Evolutionary conservation across 1,139 yeast species (phyloP).

Genomic region (Magnusiomyces tetraspermus): DNA sequence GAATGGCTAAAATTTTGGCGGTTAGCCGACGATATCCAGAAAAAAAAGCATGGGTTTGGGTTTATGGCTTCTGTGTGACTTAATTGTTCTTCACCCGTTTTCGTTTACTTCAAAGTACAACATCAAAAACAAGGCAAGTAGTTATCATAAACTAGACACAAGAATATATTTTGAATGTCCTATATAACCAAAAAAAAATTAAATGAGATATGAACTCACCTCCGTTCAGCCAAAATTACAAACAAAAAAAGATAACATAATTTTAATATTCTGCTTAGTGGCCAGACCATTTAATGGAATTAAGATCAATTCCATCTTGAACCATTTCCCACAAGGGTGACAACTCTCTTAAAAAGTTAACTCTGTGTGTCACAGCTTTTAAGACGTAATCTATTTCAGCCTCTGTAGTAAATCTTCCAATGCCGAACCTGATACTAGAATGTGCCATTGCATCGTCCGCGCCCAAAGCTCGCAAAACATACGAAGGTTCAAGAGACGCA

Average conservation of each 20-base stretch:
- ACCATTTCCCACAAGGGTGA: constrained; percentile 99
- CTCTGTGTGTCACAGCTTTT: constrained; percentile 80
- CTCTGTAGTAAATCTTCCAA: constrained; percentile 95
- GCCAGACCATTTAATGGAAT: constrained; percentile 95
- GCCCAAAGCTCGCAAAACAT: constrained; percentile 91
- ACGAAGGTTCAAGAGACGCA: constrained; percentile 94
- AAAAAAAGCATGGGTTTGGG: too few species aligned
- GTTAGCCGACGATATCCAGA: neutral
- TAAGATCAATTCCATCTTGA: constrained; percentile 92
- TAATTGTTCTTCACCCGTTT: neutral
- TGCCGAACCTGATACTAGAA: constrained; percentile 91
- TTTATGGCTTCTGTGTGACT: too few species aligned
- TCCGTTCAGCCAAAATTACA: too few species aligned
- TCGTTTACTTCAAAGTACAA: too few species aligned
- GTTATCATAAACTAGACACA: too few species aligned
- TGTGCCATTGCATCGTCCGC: constrained; percentile 98
- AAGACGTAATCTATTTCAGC: constrained; percentile 91
- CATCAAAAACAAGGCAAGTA: too few species aligned
- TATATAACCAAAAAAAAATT: too few species aligned
- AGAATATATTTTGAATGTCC: too few species aligned
- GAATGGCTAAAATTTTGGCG: too few species aligned
- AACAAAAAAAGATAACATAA: too few species aligned
- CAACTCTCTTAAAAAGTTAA: constrained; percentile 80
- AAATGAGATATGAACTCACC: too few species aligned
- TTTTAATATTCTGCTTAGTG: too few species aligned